Conservation (phyloP, 495 filamentous ascomycete genomes). For the Neurospora sp. region DNA sequence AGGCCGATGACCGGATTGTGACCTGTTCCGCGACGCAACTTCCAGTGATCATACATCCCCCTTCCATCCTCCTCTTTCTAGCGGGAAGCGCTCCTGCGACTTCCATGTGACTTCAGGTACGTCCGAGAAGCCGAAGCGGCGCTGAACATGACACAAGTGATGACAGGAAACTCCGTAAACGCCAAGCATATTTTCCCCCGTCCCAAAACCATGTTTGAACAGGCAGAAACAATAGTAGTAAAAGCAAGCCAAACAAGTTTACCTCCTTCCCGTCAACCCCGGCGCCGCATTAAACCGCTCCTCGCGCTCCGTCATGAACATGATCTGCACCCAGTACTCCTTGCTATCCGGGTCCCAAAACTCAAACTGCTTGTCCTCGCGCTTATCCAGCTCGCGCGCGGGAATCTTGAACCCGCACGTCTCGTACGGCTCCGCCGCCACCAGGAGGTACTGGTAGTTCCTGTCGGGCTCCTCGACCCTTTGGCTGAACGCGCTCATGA, state of each 20-base stretch:
- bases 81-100: background rate
- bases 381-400: slow-evolving; percentile 84
- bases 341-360: slow-evolving; percentile 96
- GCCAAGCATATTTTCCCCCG: background rate
- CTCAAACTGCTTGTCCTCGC: slow-evolving; percentile 77
- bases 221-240: background rate
- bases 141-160: background rate
- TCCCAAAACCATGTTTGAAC: background rate
- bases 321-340: slow-evolving; percentile 97
- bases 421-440: slow-evolving; percentile 97
- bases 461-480: slow-evolving; percentile 92
- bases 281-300: slow-evolving; percentile 92
- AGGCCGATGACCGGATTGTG: background rate
- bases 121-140: background rate
- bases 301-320: slow-evolving; percentile 98
- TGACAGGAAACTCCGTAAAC: background rate
- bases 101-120: background rate
- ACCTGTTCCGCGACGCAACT: background rate
- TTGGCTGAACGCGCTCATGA: slow-evolving; percentile 97
- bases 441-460: slow-evolving; percentile 84
- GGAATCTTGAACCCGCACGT: slow-evolving; percentile 94
- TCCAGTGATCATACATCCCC: background rate
- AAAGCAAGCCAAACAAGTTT: background rate
- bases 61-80: background rate
- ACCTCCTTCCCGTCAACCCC: slow-evolving; percentile 52